These are phyloP conservation scores for Penstemon newberryi DNA, from an alignment of 257 asterid species.

Conservation along the genomic window DNA sequence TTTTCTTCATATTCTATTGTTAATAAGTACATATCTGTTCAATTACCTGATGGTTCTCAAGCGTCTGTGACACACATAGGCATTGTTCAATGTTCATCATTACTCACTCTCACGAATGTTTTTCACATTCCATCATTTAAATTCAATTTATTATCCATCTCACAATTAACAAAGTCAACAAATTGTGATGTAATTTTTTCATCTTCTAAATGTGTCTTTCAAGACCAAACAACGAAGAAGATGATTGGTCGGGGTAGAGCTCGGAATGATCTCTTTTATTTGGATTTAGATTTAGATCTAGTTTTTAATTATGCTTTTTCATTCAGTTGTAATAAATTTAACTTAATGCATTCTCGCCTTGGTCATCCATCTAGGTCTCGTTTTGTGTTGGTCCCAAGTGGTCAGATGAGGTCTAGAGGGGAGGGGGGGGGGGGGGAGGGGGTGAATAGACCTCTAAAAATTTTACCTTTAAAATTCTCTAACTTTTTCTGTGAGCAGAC, in stretches of 20 bases:
- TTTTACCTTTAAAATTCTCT: too few species aligned
- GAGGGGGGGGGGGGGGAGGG: too few species aligned
- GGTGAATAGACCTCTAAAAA: too few species aligned
- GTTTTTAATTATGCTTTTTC: too few species aligned
- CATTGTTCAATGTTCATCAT: not conserved
- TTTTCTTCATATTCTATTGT: conserved; percentile 5
- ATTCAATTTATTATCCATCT: not conserved
- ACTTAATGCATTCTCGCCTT: too few species aligned
- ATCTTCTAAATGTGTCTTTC: conserved; percentile 5
- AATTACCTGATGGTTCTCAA: conserved; percentile 1
- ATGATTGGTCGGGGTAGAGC: conserved; percentile 9
- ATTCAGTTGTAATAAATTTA: too few species aligned
- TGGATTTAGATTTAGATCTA: too few species aligned
- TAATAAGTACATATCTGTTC: not conserved
- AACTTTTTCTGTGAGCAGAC: too few species aligned
- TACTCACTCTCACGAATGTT: not conserved
- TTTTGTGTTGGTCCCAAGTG: too few species aligned
- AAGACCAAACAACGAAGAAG: not conserved
- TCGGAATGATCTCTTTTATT: not conserved
- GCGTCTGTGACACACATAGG: conserved; percentile 13
- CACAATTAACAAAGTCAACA: not conserved
- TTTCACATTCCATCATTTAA: too few species aligned
- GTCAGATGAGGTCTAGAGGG: too few species aligned
- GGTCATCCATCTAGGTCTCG: too few species aligned
- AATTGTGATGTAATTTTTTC: not conserved